These are phyloP conservation scores for Neurospora africana DNA, from an alignment of 495 filamentous ascomycete species.

Conservation along the genomic window DNA sequence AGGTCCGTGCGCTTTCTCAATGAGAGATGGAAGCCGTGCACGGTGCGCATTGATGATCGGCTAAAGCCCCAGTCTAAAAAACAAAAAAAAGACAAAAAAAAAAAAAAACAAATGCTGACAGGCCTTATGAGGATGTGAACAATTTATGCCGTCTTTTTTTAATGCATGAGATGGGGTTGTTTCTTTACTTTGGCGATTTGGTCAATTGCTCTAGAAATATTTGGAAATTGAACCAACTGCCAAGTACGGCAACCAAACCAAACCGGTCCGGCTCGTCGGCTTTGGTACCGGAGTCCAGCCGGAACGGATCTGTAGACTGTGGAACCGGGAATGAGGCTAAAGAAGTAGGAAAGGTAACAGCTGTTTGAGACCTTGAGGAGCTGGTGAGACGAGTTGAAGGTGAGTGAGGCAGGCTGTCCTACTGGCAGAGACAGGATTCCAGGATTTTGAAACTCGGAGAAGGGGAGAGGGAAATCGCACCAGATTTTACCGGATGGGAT, in stretches of 20 bases:
- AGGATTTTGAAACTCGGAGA: background rate
- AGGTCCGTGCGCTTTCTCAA: background rate
- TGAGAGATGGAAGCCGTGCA: background rate
- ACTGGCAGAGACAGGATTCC: background rate
- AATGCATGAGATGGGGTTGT: background rate
- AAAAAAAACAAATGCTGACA: no score
- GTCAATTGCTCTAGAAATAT: background rate
- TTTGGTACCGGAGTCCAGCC: no score
- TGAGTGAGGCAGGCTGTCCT: background rate
- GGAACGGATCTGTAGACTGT: no score
- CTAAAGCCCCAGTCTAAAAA: background rate
- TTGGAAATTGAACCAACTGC: background rate
- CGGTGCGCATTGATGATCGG: background rate
- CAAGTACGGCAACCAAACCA: background rate
- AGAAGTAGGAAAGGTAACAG: background rate
- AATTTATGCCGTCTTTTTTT: background rate
- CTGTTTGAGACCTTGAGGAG: background rate
- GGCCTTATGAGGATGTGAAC: background rate
- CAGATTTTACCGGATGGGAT: background rate
- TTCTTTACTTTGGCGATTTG: background rate
- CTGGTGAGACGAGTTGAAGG: background rate
- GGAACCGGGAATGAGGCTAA: no score
- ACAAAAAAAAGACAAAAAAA: no score
- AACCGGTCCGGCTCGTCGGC: background rate
- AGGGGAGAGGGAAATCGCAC: background rate